Base-by-base conservation (phyloP, 768 basidiomycete genomes). In the Lyophyllum shimeji region DNA sequence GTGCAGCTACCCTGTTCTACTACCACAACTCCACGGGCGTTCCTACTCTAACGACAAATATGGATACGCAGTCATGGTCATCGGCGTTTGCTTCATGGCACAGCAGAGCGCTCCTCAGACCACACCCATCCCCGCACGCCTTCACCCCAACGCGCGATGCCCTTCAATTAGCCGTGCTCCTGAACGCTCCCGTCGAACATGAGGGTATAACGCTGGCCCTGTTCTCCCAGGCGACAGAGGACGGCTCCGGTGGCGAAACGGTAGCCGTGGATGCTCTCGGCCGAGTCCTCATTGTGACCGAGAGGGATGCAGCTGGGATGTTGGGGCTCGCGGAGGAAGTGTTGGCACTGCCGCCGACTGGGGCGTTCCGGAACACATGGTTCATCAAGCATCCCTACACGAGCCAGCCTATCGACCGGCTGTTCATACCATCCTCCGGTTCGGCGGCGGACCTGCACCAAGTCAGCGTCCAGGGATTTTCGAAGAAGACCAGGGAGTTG, bases 181-280 rank as follows among this genome's bases (percentile, higher is more conserved):
- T 69, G 13, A 76, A 72, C 56, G 60, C 66, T 1, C 71, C 57
- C n/a, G 66, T 66, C 6, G 73, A 74, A 47, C 64, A 62, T 15
- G 66, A 71, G 44, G 74, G 73, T 9, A 72, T 77, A 50, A 70
- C 71, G 0, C 64, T 76, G 24, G 71, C 74, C 5, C 50, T 77
- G 0, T 77, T 74, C 57, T 50, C 60, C 20, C 49, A 50, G 2
- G n/a, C 33, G 6, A 45, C 24, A n/a, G 60, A 59, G 13, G 34
- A 59, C 23, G 54, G 56, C 7, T 17, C 21, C 17, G 53, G 56
- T 2, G 56, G 60, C 33, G 53, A 60, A 15, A 52, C 59, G 11
- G 46, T 71, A 13, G 68, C 71, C 1, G 65, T 76, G 12, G 72
- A 75, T 52, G 63, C 70, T 1, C 39, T 67, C 7, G 75, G 74